These are phyloP conservation scores for Pistacia vera DNA, from an alignment of 345 rosid species.

Conservation along the genomic window DNA sequence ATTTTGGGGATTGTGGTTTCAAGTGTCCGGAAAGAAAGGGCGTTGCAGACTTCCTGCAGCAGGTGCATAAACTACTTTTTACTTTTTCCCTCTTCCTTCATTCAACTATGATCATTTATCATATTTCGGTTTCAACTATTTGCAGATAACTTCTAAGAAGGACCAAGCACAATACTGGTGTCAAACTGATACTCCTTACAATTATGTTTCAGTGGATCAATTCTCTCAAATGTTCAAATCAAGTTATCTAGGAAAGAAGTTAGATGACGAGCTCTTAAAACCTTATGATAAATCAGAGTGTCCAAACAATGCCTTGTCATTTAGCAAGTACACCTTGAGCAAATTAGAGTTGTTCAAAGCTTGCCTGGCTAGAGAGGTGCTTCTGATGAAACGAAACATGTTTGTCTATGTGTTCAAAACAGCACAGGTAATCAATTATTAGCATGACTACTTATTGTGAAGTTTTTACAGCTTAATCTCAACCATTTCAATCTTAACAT, in stretches of 20 bases:
- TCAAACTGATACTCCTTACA: constrained; percentile 29
- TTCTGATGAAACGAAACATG: constrained; percentile 49
- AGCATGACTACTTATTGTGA: neutral
- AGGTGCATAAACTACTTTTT: constrained; percentile 25
- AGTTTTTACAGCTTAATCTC: constrained; percentile 1
- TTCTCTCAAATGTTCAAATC: constrained; percentile 33
- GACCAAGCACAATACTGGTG: constrained; percentile 58
- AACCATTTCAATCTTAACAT: neutral
- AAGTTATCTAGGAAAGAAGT: constrained; percentile 28
- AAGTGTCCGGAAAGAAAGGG: constrained; percentile 58
- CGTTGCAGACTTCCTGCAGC: constrained; percentile 57
- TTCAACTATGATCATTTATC: neutral
- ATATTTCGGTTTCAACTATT: constrained; percentile 1
- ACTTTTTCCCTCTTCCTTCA: neutral
- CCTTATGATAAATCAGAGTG: constrained; percentile 30
- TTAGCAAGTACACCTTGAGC: constrained; percentile 33
- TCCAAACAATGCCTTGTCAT: constrained; percentile 30
- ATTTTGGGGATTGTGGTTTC: constrained; percentile 59
- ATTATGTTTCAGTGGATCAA: constrained; percentile 37
- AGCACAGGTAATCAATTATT: constrained; percentile 17
- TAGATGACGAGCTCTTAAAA: constrained; percentile 32
- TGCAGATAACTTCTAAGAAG: constrained; percentile 48
- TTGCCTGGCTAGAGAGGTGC: constrained; percentile 49
- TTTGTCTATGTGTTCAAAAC: constrained; percentile 47
- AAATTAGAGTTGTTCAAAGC: constrained; percentile 46